phyloP scores from a whole-genome alignment of 805 yeast genomes.

The Wilhelminamyces savonicus region DNA sequence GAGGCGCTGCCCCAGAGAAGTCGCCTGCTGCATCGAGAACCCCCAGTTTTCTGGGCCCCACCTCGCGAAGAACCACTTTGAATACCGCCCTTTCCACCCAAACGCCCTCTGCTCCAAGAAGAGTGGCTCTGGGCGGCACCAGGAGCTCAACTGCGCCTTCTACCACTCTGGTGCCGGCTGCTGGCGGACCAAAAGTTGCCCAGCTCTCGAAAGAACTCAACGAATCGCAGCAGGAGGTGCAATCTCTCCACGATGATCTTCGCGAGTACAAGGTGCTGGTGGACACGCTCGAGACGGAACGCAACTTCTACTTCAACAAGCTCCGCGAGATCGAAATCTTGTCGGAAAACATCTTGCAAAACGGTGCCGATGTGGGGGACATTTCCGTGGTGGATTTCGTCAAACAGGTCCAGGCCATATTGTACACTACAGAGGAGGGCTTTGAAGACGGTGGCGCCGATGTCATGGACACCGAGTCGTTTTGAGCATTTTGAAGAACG shows the following conservation, averaged over 20 bases:
- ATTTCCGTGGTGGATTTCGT: constrained; percentile 23
- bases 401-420: constrained; percentile 62
- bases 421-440: constrained; percentile 81
- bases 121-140: constrained; percentile 9
- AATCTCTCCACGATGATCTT: constrained; percentile 41
- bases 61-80: neutral
- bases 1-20: constrained; percentile 1
- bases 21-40: constrained; percentile 6
- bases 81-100: constrained; percentile 4
- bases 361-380: constrained; percentile 12
- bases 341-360: constrained; percentile 46
- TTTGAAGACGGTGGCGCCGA: constrained; percentile 32
- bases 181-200: constrained; percentile 1
- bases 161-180: constrained; percentile 1
- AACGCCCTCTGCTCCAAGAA: constrained; percentile 12
- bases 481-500: too few relatives aligned
- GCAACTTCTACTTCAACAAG: constrained; percentile 87
- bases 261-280: constrained; percentile 53
- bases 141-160: constrained; percentile 2
- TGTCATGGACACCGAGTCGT: constrained; percentile 15
- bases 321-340: constrained; percentile 82
- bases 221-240: constrained; percentile 37
- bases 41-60: constrained; percentile 3
- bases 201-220: constrained; percentile 38
- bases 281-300: constrained; percentile 69